These are phyloP conservation scores for Pseudozyma pruni DNA, from an alignment of 1,284 basidiomycete species.

Conservation along the genomic window DNA sequence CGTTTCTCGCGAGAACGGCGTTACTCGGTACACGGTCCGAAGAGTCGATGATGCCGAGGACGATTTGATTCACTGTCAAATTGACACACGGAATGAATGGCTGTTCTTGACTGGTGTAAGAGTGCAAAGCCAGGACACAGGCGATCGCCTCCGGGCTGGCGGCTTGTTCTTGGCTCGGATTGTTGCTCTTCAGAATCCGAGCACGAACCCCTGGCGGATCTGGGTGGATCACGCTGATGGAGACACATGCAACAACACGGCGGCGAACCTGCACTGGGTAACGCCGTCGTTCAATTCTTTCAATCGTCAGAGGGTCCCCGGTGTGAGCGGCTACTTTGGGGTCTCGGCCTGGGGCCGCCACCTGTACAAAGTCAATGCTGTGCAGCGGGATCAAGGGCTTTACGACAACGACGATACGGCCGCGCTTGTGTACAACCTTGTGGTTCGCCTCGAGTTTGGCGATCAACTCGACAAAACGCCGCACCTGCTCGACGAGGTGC, in stretches of 20 bases:
- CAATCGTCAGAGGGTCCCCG: neutral
- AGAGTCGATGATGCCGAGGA: no score
- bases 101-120: no score
- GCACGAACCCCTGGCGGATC: neutral
- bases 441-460: neutral
- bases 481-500: neutral
- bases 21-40: slow-evolving; percentile 1
- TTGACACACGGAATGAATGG: neutral
- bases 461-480: slow-evolving; percentile 1
- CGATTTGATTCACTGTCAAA: neutral
- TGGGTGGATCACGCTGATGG: neutral
- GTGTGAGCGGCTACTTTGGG: neutral
- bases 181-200: no score
- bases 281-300: neutral
- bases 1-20: no score
- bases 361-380: neutral
- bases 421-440: neutral
- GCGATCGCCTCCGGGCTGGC: no score
- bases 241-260: neutral
- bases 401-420: neutral
- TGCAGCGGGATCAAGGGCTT: neutral
- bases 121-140: no score
- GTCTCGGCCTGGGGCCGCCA: neutral
- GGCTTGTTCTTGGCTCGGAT: no score
- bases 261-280: neutral